phyloP scores from a whole-genome alignment of 2,329 filamentous ascomycete genomes.

The Botryosphaeria agaves region DNA sequence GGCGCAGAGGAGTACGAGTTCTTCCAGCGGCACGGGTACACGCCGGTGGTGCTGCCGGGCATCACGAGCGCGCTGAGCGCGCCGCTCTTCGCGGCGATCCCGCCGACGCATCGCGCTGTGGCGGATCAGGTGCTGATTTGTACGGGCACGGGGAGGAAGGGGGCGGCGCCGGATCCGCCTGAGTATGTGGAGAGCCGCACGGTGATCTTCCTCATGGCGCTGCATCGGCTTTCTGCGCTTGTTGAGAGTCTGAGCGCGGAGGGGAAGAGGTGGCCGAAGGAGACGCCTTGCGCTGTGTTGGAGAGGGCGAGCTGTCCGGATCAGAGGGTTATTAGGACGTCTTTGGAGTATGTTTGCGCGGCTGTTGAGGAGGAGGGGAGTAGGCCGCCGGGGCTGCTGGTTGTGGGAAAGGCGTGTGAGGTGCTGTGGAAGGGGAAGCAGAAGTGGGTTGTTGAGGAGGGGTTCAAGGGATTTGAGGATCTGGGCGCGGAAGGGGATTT shows the following conservation, averaged over 20 bases:
- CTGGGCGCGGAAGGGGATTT: conserved; percentile 16
- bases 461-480: conserved; percentile 56
- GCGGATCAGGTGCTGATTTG: conserved; percentile 92
- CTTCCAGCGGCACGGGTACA: conserved; percentile 56
- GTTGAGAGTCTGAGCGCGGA: conserved; percentile 49
- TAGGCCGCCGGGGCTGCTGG: conserved; percentile 71
- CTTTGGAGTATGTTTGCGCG: conserved; percentile 56
- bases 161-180: conserved; percentile 64
- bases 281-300: conserved; percentile 81
- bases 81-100: conserved; percentile 75
- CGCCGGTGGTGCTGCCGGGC: conserved; percentile 63
- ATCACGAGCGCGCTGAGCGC: conserved; percentile 79
- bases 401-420: conserved; percentile 71
- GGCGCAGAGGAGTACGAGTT: conserved; percentile 85
- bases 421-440: conserved; percentile 48
- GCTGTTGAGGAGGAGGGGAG: conserved; percentile 84
- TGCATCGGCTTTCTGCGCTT: conserved; percentile 66
- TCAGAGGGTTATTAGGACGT: conserved; percentile 82
- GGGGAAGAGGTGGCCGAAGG: conserved; percentile 43
- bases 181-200: conserved; percentile 62
- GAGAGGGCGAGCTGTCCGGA: conserved; percentile 90
- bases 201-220: conserved; percentile 85
- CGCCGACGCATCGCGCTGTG: conserved; percentile 74
- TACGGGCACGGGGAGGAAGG: conserved; percentile 87
- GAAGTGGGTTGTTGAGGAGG: conserved; percentile 76